These are phyloP conservation scores for Beauveria scarabaeidicola DNA, from an alignment of 2,329 filamentous ascomycete genomes.

Conservation along the genomic window DNA sequence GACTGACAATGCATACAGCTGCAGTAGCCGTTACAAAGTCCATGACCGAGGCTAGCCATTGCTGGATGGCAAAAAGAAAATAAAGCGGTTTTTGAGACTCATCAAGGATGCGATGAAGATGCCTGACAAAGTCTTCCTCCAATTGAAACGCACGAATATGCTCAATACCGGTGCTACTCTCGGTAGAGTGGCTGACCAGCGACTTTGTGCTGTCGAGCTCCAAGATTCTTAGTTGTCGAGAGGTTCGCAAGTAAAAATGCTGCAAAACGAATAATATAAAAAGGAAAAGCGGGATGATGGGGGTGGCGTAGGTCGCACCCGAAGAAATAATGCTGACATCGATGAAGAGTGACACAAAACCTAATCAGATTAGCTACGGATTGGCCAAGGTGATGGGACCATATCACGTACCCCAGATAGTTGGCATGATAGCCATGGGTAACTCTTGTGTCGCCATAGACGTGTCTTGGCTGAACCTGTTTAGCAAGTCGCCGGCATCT, in stretches of 20 bases:
- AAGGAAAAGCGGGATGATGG: slow-evolving; percentile 20
- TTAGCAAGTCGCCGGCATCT: background rate
- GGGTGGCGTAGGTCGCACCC: slow-evolving; percentile 21
- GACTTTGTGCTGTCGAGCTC: slow-evolving; percentile 28
- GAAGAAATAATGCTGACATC: slow-evolving; percentile 17
- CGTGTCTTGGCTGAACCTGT: slow-evolving; percentile 22
- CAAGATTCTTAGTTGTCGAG: slow-evolving; percentile 27
- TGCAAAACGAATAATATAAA: slow-evolving; percentile 21
- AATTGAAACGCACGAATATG: slow-evolving; percentile 47
- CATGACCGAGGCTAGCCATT: slow-evolving; percentile 43
- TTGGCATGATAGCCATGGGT: slow-evolving; percentile 17
- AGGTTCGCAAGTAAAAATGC: slow-evolving; percentile 26
- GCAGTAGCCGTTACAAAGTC: slow-evolving; percentile 37
- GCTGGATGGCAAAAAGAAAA: slow-evolving; percentile 43
- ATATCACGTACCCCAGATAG: background rate
- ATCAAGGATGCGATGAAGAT: slow-evolving; percentile 39
- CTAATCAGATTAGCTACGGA: background rate
- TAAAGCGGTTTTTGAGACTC: slow-evolving; percentile 46
- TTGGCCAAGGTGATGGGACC: background rate
- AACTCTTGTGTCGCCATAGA: slow-evolving; percentile 19
- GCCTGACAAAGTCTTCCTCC: slow-evolving; percentile 32
- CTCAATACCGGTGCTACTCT: slow-evolving; percentile 35
- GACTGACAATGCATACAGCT: slow-evolving; percentile 34
- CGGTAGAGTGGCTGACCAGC: slow-evolving; percentile 28
- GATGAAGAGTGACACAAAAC: background rate